Evolutionary conservation across 441 rosid species (phyloP), one percentile per base, ranked within the genome.

Genomic region (Flueggea neowawraea): DNA sequence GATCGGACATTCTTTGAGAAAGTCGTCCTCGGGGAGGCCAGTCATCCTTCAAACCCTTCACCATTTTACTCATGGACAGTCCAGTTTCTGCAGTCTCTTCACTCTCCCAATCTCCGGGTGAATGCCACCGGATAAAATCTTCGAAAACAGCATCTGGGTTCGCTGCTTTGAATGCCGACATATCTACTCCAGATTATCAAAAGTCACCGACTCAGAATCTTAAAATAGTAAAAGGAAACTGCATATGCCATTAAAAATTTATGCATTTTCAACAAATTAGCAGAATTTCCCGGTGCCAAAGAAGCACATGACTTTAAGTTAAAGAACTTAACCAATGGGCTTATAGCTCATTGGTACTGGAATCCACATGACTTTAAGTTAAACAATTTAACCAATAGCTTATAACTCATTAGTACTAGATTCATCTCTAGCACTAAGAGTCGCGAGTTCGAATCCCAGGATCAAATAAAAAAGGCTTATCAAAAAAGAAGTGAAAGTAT

Each of bases 81-180:
- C 70, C 76, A 63, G 68, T 69, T 62, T 68, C 77, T 69, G 69
- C 60, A 60, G 56, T 61, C 59, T 76, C 83, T 65, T 69, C 73
- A 45, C 66, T 67, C 74, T 77, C 89, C 99, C 99, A 95, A 72
- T 95, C 98, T 68, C 97, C 92, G 41, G 98, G 99, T 58, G 99
- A 95, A 76, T 95, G 97, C 99, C 98, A 95, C 68, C 96, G 85
- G 62, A 95, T 92, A 67, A 95, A 95, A 81, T 95, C 99, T 78
- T 92, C 98, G 63, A 95, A 95, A 39, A 88, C 73, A 50, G 96
- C 94, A 71, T 83, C 87, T 52, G 98, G 96, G 73, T 95, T 95
- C 72, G 98, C 97, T 55, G 98, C 99, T 92, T 95, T 92, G 79
- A 95, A 95, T 70, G 96, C 98, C 36, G 96, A 89, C 98, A 95